phyloP scores from a whole-genome alignment of 2,329 filamentous ascomycete species.

The Blastomyces emzantsi region DNA sequence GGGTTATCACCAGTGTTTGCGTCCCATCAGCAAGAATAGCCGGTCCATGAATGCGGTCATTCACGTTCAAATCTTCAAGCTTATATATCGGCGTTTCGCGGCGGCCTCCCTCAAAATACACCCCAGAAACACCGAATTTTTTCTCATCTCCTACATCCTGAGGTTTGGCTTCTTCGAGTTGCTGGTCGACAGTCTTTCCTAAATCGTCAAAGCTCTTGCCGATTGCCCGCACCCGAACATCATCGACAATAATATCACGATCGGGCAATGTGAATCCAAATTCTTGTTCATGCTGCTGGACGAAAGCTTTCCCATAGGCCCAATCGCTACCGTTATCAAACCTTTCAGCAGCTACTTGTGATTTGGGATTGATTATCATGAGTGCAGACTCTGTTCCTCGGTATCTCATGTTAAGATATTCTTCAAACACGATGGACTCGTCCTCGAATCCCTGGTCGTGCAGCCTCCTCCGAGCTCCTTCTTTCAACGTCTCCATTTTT shows the following conservation, averaged over 20 bases:
- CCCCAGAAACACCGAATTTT: constrained; percentile 55
- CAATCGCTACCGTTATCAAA: constrained; percentile 57
- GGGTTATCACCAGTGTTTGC: constrained; percentile 77
- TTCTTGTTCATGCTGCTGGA: constrained; percentile 81
- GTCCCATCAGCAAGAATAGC: constrained; percentile 67
- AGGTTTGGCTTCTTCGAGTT: constrained; percentile 60
- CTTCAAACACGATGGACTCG: constrained; percentile 69
- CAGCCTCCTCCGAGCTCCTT: constrained; percentile 60
- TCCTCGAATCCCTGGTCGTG: constrained; percentile 70
- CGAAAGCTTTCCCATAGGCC: constrained; percentile 76
- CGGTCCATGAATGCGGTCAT: constrained; percentile 66
- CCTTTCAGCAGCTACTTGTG: constrained; percentile 51
- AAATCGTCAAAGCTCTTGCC: constrained; percentile 75
- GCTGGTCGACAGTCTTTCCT: constrained; percentile 75
- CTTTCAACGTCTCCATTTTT: constrained; percentile 72
- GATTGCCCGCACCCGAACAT: constrained; percentile 79
- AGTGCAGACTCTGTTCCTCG: constrained; percentile 82
- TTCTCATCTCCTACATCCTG: constrained; percentile 52
- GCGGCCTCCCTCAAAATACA: constrained; percentile 79
- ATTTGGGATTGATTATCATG: constrained; percentile 71
- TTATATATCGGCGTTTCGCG: constrained; percentile 74
- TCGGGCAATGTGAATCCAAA: constrained; percentile 85
- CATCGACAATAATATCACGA: constrained; percentile 80
- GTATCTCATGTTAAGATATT: constrained; percentile 92
- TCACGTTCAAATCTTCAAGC: constrained; percentile 62